Percentiles rank a stretch among this genome's conserved stretches.
Conservation (phyloP, 148 eudicot species). For the Limonium bicolor region DNA sequence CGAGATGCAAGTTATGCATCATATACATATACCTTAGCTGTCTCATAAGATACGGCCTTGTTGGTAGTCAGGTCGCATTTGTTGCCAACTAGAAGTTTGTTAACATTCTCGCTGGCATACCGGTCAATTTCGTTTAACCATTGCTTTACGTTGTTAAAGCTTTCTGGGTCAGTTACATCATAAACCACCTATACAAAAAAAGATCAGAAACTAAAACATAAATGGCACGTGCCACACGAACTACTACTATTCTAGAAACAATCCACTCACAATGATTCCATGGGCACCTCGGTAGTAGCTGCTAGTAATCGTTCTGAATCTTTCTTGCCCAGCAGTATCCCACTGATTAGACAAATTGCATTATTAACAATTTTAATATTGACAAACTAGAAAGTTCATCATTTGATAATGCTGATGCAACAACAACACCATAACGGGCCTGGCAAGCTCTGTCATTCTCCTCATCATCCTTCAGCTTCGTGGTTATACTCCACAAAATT, state of each 20-base stretch:
- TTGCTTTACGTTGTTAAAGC: constrained; percentile 46
- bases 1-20: background rate
- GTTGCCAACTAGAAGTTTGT: constrained; percentile 49
- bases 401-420: no score
- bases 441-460: no score
- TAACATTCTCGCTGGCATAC: constrained; percentile 43
- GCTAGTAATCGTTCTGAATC: constrained; percentile 71
- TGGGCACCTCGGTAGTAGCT: constrained; percentile 82
- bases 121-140: constrained; percentile 56
- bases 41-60: constrained; percentile 34
- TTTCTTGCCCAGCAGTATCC: constrained; percentile 88
- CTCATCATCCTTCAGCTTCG: background rate
- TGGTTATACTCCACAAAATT: no score
- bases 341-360: constrained; percentile 36
- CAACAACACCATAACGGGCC: no score
- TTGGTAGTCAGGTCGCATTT: constrained; percentile 38
- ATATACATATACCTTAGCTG: constrained; percentile 21
- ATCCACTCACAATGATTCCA: constrained; percentile 51
- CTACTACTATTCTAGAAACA: background rate
- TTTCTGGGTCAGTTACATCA: constrained; percentile 42
- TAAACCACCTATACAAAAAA: constrained; percentile 31
- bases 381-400: no score
- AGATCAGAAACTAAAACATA: background rate
- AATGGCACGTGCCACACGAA: background rate
- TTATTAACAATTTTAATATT: no score